Percentiles rank a stretch among this genome's conserved stretches.
phyloP scores from a whole-genome alignment of 805 yeast species.

The Teunomyces stri region DNA sequence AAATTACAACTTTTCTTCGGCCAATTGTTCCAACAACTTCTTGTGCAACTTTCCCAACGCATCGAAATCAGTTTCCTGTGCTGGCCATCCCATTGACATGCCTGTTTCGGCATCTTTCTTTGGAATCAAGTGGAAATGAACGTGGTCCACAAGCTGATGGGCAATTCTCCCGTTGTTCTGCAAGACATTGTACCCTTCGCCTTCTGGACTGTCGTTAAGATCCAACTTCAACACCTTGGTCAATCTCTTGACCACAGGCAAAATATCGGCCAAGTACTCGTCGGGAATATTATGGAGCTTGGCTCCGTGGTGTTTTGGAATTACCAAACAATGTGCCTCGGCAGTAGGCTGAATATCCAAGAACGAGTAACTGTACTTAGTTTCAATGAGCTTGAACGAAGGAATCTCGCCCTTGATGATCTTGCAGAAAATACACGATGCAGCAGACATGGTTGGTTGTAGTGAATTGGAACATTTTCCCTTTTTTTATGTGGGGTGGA shows the following conservation, averaged over 20 bases:
- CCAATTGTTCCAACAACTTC: constrained; percentile 39
- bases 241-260: constrained; percentile 85
- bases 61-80: constrained; percentile 71
- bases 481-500: neutral
- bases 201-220: constrained; percentile 57
- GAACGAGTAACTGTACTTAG: constrained; percentile 78
- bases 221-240: constrained; percentile 69
- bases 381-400: constrained; percentile 83
- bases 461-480: constrained; percentile 1
- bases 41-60: constrained; percentile 67
- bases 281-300: constrained; percentile 91
- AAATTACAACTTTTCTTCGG: constrained; percentile 12
- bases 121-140: constrained; percentile 95
- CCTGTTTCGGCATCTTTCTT: constrained; percentile 75
- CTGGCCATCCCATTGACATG: constrained; percentile 93
- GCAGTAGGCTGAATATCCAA: constrained; percentile 92
- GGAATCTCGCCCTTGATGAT: constrained; percentile 96
- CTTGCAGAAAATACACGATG: constrained; percentile 85
- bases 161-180: constrained; percentile 96
- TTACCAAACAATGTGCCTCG: constrained; percentile 82
- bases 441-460: constrained; percentile 8
- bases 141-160: constrained; percentile 94
- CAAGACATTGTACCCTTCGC: constrained; percentile 79
- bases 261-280: constrained; percentile 78
- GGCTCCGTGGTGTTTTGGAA: constrained; percentile 93